Base-by-base conservation (phyloP, 208 protist species). In the Borovskyia barvae region DNA sequence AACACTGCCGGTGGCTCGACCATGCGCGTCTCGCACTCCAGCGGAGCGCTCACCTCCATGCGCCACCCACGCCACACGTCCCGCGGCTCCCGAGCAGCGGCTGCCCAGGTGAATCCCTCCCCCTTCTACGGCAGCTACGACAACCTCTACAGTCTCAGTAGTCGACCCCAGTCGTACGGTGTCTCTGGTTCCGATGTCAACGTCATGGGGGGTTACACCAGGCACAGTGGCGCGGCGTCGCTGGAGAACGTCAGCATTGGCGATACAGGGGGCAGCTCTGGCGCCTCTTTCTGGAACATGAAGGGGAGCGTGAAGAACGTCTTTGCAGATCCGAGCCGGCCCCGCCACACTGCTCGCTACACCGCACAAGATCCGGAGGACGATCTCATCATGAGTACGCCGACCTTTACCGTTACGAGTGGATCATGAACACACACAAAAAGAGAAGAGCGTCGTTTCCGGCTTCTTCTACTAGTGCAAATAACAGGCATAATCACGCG, bases 81-180 rank as follows among this genome's bases (percentile, higher is more conserved):
- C 2, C 62, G 62, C 11, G 62, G 62, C 1, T 32, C 43, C 5
- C 62, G 41, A 11, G 5, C 8, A 19, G 17, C 40, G 11, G 30
- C 42, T 2, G 3, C 62, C 26, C 50, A 41, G 9, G 28, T 48
- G 35, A 7, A 48, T 11, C 62, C 46, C 12, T 5, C 49, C 1
- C 50, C 41, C 43, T 68, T 54, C 51, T 68, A 68, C 52, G 30
- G 62, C 45, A 68, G 62, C 52, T 68, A 60, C 45, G 62, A 68
- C 52, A 68, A 60, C 45, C 52, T 68, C 32, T 60, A 54, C 62
- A 68, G 15, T 29, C 52, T 60, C 52, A 52, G 62, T 12, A 32
- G 37, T 3, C 62, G 62, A 24, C 37, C 20, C 24, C 50, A 68
- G 40, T 33, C 30, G 35, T 53, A 68, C 51, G 47, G 52, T 4